phyloP scores from a whole-genome alignment of 2,329 filamentous ascomycete species.

The Macrophomina pseudophaseolina region DNA sequence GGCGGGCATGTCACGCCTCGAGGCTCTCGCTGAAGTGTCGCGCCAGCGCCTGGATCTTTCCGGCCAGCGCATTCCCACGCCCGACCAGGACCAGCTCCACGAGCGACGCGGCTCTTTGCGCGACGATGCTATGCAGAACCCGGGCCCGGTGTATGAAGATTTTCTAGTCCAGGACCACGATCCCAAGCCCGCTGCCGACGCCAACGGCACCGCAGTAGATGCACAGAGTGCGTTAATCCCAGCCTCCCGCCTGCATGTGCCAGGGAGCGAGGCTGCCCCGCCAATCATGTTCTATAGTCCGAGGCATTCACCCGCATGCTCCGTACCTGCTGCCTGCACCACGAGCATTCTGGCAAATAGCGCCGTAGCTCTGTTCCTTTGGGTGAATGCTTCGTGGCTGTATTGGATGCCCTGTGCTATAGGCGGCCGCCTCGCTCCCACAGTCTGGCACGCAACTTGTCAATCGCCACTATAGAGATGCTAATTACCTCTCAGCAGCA shows the following conservation, averaged over 20 bases:
- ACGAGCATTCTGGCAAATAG: not conserved
- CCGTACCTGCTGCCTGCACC: not conserved
- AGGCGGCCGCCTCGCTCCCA: conserved; percentile 1
- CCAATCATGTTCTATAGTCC: conserved; percentile 1
- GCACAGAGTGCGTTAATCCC: conserved; percentile 25
- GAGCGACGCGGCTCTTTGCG: conserved; percentile 31
- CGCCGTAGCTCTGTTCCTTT: conserved; percentile 1
- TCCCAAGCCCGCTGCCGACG: conserved; percentile 17
- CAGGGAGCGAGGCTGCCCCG: conserved; percentile 6
- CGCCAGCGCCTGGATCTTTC: conserved; percentile 69
- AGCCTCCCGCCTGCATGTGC: conserved; percentile 7
- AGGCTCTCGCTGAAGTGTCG: conserved; percentile 87
- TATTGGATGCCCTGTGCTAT: not conserved
- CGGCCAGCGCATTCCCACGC: conserved; percentile 48
- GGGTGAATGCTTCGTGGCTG: conserved; percentile 8
- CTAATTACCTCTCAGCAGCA: conserved; percentile 6
- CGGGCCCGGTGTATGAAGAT: conserved; percentile 39
- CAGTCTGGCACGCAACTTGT: not conserved
- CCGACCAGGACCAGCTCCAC: conserved; percentile 34
- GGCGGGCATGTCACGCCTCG: conserved; percentile 77
- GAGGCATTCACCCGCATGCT: not conserved
- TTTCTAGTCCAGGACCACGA: conserved; percentile 45
- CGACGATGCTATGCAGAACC: conserved; percentile 27
- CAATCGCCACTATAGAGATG: not conserved
- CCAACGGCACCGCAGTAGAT: conserved; percentile 25